Base-by-base conservation (phyloP, 192 early-diverging fungal genomes). In the Chytriomyces sp. region DNA sequence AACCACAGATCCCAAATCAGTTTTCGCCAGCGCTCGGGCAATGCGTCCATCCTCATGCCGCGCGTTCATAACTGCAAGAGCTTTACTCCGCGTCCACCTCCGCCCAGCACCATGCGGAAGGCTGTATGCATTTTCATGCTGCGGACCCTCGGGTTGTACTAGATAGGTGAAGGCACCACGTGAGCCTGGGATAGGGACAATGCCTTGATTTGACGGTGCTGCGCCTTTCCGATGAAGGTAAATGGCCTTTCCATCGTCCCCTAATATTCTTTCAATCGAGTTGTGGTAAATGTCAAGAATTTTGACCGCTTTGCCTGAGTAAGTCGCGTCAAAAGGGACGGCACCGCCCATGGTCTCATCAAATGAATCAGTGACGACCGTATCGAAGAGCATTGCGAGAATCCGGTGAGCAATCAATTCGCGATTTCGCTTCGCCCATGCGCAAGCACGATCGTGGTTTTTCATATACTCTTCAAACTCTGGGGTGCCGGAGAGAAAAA, bases 161-260 rank as follows among this genome's bases (percentile, higher is more conserved):
- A 89, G 57, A 55, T 86, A 89, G 3, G 82, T 80, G 41, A 82
- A 85, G 22, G 82, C 76, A 10, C 87, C 87, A 38, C 87, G 77
- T 4, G 80, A 82, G 5, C 87, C 87, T 1, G 87, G 87, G 32
- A 89, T 88, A 10, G 85, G 83, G 34, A 88, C 79, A 7, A 85
- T 52, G 3, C 85, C 83, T 26, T 73, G 72, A 30, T 87, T 81
- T 12, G 70, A 76, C 0, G 87, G 87, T 0, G 87, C 87, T 3
- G 87, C 87, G 10, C 87, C 87, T 61, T 89, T 89, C 4, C 87
- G 82, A 55, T 88, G 86, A 25, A 88, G 59, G 75, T 78, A 88
- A 64, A 74, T 22, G 68, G 10, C 28, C 19, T 62, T 37, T n/a
- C 64, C 64, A 26, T 41, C 32, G 63, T 76, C 44, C 52, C 10